Conservation (phyloP, 2,329 filamentous ascomycete species). For the Botryotinia globosa region DNA sequence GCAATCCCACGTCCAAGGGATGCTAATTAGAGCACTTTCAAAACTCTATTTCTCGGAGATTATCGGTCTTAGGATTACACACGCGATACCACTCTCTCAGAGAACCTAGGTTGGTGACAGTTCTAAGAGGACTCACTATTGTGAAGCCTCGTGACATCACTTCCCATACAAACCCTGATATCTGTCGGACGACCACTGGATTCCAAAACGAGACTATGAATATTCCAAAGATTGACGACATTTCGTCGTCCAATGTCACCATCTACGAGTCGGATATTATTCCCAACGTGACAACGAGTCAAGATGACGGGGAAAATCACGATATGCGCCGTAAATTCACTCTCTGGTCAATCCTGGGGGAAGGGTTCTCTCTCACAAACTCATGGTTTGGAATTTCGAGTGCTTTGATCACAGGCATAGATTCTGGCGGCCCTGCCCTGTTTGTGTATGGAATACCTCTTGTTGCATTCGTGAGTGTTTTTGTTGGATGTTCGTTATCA, state of each 20-base stretch:
- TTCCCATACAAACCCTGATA: background rate
- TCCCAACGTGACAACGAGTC: background rate
- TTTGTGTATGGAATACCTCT: slow-evolving; percentile 19
- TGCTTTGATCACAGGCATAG: slow-evolving; percentile 19
- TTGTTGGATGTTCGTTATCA: slow-evolving; percentile 16
- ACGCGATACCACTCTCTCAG: background rate
- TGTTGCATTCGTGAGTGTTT: slow-evolving; percentile 5
- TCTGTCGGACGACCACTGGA: background rate
- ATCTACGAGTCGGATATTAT: background rate
- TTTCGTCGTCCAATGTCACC: background rate
- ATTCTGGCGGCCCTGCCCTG: slow-evolving; percentile 16
- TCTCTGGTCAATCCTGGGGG: slow-evolving; percentile 17
- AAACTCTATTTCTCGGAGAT: background rate
- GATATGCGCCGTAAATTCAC: slow-evolving; percentile 20
- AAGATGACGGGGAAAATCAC: background rate
- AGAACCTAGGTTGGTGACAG: background rate
- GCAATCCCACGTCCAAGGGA: background rate
- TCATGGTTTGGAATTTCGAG: slow-evolving; percentile 20
- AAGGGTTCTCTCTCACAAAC: slow-evolving; percentile 19
- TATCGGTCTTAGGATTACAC: background rate
- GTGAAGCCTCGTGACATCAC: background rate
- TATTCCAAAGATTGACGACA: slow-evolving; percentile 9
- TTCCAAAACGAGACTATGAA: background rate
- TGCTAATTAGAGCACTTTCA: background rate
- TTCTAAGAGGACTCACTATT: background rate